Evolutionary conservation across 441 rosid species (phyloP), one percentile per base, ranked within the genome.

Genomic region (Populus tomentosa): DNA sequence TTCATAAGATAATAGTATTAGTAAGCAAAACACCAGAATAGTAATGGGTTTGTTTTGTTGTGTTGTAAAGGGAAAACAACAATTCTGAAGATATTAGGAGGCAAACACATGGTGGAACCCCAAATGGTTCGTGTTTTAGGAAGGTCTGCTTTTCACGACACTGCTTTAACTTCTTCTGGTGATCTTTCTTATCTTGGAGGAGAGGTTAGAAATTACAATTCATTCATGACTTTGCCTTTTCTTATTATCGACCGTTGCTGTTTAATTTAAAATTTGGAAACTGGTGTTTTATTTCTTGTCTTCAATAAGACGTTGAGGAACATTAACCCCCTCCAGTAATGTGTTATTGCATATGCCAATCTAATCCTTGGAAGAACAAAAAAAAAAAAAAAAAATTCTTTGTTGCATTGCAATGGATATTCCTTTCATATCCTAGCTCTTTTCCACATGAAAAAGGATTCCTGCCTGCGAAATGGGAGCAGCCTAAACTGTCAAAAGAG

Each of bases 21-120:
- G 9, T 28, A 23, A 14, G 30, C 10, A 3, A 46, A 38, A 20
- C 50, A 46, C 56, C 6, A 14, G 20, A 46, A 46, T 46, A 13
- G 16, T 46, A 46, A 46, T 46, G 18, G 20, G 56, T 72, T 64
- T 46, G n/a, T 36, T 74, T 73, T 21, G n/a, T 21, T 69, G 21
- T 42, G 28, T 2, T 56, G 56, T 46, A 5, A 30, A 59, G 97
- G 99, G 71, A 93, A 95, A 81, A 95, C 97, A n/a, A 95, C 98
- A 67, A 89, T 95, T 61, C 70, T 95, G 89, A 92, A 93, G 89
- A 92, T 93, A 84, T 72, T 92, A 76, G 98, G 97, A 87, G 99
- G 99, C 77, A 93, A 93, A 86, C 99, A 93, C 42, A 87, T 95
- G 98, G 97, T 95, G 80, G 99, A 95, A 71, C 94, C 94, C 5